Percentiles rank a stretch among this genome's conserved stretches.
Evolutionary conservation across 2,329 filamentous ascomycete species (phyloP).

Genomic region (Botrytis byssoidea): DNA sequence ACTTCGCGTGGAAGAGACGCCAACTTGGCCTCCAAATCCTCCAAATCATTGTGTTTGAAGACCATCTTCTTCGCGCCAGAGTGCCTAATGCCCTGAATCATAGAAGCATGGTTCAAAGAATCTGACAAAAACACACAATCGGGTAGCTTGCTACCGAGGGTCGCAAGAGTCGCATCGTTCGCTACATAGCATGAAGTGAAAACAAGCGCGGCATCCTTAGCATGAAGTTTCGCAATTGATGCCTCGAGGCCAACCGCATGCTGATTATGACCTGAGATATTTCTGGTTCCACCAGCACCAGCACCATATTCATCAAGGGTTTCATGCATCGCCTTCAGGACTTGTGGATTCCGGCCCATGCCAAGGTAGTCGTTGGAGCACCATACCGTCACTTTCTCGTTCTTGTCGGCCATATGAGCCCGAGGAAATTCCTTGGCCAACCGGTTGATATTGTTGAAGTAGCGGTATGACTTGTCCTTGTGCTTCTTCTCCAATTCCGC

Average conservation of each 20-base stretch:
- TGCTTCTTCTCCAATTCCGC: constrained; percentile 95
- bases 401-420: constrained; percentile 80
- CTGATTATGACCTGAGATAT: constrained; percentile 97
- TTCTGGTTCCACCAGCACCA: constrained; percentile 91
- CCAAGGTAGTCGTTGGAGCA: constrained; percentile 99
- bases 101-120: constrained; percentile 95
- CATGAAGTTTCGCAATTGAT: constrained; percentile 81
- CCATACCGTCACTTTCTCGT: constrained; percentile 94
- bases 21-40: constrained; percentile 87
- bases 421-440: constrained; percentile 94
- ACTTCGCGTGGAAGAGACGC: constrained; percentile 79
- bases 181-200: constrained; percentile 98
- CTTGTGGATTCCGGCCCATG: constrained; percentile 88
- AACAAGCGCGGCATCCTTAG: constrained; percentile 87
- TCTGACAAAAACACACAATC: constrained; percentile 98
- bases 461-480: constrained; percentile 99
- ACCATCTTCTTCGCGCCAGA: constrained; percentile 96
- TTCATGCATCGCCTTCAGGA: constrained; percentile 89
- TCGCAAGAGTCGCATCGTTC: constrained; percentile 95
- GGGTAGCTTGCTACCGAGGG: constrained; percentile 92
- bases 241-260: constrained; percentile 84
- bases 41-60: constrained; percentile 98
- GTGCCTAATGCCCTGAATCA: constrained; percentile 99
- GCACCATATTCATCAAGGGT: constrained; percentile 93
- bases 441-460: constrained; percentile 99